These are phyloP conservation scores for Aspergillus thermomutatus DNA, from an alignment of 2,329 filamentous ascomycete genomes.

Conservation along the genomic window DNA sequence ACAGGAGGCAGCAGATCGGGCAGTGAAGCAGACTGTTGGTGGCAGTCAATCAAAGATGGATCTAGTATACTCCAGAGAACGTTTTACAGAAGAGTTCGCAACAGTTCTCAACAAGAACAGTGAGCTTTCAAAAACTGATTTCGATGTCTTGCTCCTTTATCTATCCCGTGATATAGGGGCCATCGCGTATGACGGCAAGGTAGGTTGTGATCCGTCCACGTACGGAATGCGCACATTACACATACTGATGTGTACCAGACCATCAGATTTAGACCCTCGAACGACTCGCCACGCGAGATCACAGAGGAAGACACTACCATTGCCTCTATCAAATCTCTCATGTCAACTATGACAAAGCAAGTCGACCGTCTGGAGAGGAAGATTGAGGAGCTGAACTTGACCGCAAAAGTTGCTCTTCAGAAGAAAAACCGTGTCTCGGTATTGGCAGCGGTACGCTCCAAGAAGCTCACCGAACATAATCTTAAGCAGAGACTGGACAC, in stretches of 20 bases:
- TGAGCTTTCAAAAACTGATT: slow-evolving; percentile 59
- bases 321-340: slow-evolving; percentile 73
- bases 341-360: slow-evolving; percentile 63
- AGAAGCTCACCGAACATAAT: slow-evolving; percentile 74
- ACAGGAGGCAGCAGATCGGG: slow-evolving; percentile 53
- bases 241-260: slow-evolving; percentile 46
- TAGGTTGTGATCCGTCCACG: slow-evolving; percentile 21
- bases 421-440: slow-evolving; percentile 73
- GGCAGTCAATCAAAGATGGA: slow-evolving; percentile 56
- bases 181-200: slow-evolving; percentile 48
- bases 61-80: slow-evolving; percentile 63
- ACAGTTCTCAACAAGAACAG: slow-evolving; percentile 48
- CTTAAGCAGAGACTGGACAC: slow-evolving; percentile 69
- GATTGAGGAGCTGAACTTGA: slow-evolving; percentile 47
- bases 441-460: slow-evolving; percentile 73
- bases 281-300: slow-evolving; percentile 52
- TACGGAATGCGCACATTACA: neutral
- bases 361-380: slow-evolving; percentile 61
- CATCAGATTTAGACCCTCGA: slow-evolving; percentile 66
- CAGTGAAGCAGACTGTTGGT: slow-evolving; percentile 46
- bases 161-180: slow-evolving; percentile 63
- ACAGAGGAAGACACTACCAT: slow-evolving; percentile 78
- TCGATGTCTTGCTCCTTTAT: slow-evolving; percentile 68
- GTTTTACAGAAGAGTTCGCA: slow-evolving; percentile 61
- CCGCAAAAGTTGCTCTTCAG: slow-evolving; percentile 67